Conservation (phyloP, 2,329 filamentous ascomycete species). For the Penicillium sp. region DNA sequence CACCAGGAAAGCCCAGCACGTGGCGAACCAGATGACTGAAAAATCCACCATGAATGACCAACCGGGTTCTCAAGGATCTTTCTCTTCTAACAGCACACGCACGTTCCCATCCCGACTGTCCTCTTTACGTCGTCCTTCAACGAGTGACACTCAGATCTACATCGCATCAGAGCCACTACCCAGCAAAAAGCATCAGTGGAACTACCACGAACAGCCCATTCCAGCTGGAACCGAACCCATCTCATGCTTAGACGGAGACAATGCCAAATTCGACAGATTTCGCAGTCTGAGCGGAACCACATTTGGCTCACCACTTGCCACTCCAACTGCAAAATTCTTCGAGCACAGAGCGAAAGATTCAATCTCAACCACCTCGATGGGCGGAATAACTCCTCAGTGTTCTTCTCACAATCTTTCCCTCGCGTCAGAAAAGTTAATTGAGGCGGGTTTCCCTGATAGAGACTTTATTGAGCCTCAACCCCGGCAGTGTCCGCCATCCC, state of each 20-base stretch:
- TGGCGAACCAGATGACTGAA: not conserved
- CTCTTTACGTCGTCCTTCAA: slow-evolving; percentile 18
- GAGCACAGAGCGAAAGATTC: slow-evolving; percentile 20
- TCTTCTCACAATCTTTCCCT: slow-evolving; percentile 12
- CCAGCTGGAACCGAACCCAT: slow-evolving; percentile 5
- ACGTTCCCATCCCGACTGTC: slow-evolving; percentile 20
- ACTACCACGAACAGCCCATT: slow-evolving; percentile 19
- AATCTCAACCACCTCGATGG: slow-evolving; percentile 23
- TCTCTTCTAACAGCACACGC: slow-evolving; percentile 15
- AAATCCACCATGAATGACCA: slow-evolving; percentile 1
- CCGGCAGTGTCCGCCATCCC: slow-evolving; percentile 9
- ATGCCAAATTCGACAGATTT: slow-evolving; percentile 22
- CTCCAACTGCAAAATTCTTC: slow-evolving; percentile 15
- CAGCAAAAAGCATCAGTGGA: slow-evolving; percentile 28
- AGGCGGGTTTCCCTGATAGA: slow-evolving; percentile 12
- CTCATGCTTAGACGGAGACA: slow-evolving; percentile 13
- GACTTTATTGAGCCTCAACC: slow-evolving; percentile 24
- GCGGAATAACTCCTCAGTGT: slow-evolving; percentile 11
- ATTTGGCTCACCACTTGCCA: slow-evolving; percentile 24
- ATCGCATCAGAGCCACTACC: slow-evolving; percentile 18
- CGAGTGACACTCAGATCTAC: slow-evolving; percentile 12
- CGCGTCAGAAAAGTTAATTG: slow-evolving; percentile 18
- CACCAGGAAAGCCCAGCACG: too few relatives aligned
- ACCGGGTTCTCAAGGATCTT: slow-evolving; percentile 6
- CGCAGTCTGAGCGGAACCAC: slow-evolving; percentile 35